phyloP scores from a whole-genome alignment of 2,329 filamentous ascomycete genomes.

The Tolypocladium cylindrosporum region DNA sequence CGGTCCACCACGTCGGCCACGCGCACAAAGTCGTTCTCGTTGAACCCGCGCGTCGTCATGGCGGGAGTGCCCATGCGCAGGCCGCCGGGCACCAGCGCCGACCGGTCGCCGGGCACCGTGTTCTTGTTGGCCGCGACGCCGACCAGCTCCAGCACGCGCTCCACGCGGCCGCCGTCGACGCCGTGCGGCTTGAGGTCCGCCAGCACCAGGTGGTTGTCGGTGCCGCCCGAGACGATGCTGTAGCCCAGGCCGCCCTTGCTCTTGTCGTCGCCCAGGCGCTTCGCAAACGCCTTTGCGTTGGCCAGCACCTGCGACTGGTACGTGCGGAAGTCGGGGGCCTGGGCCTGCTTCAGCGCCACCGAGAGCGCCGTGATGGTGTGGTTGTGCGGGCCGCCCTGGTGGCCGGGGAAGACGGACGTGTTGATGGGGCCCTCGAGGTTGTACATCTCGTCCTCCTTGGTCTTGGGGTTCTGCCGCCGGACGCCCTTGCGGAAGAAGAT shows the following conservation, averaged over 20 bases:
- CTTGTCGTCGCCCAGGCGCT: conserved; percentile 54
- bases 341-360: conserved; percentile 89
- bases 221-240: conserved; percentile 85
- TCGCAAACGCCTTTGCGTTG: conserved; percentile 82
- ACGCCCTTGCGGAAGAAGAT: conserved; percentile 98
- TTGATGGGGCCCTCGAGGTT: conserved; percentile 92
- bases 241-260: conserved; percentile 73
- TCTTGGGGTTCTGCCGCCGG: conserved; percentile 71
- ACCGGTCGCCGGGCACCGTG: conserved; percentile 91
- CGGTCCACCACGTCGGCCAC: conserved; percentile 81
- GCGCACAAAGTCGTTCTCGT: conserved; percentile 74
- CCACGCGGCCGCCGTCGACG: conserved; percentile 82
- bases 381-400: conserved; percentile 97
- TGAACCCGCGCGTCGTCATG: conserved; percentile 95
- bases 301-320: conserved; percentile 86
- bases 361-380: conserved; percentile 96
- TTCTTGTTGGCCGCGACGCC: conserved; percentile 99
- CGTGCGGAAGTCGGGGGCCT: conserved; percentile 77
- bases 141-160: conserved; percentile 82
- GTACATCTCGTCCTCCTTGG: conserved; percentile 76
- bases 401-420: conserved; percentile 91
- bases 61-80: conserved; percentile 91
- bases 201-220: conserved; percentile 93
- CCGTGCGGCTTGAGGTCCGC: conserved; percentile 81
- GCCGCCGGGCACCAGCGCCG: conserved; percentile 85